A percentile compares a stretch with the other conserved stretches of the same genome.
Conservation (phyloP, 805 yeast species). For the Wickerhamomyces sydowiorum region DNA sequence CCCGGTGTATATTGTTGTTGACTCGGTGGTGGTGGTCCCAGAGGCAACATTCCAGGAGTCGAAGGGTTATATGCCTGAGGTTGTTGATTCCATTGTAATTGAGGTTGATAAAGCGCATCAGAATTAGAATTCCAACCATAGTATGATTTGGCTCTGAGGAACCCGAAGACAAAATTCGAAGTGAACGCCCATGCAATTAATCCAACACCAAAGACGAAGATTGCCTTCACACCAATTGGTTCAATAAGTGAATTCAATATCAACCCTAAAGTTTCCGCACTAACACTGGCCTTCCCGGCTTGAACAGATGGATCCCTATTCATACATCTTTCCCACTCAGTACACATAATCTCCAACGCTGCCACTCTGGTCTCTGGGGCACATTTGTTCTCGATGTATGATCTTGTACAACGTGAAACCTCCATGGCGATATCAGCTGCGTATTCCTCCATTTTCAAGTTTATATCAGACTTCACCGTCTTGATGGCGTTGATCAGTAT, state of each 20-base stretch:
- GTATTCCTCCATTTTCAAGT: conserved; percentile 42
- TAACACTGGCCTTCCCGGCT: conserved; percentile 48
- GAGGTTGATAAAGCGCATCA: conserved; percentile 3
- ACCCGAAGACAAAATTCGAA: conserved; percentile 63
- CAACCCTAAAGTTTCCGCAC: conserved; percentile 59
- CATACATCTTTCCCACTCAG: conserved; percentile 64
- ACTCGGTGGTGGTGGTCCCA: background rate
- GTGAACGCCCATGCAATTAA: conserved; percentile 44
- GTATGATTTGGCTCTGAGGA: conserved; percentile 46
- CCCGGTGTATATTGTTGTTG: background rate
- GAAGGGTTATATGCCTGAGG: background rate
- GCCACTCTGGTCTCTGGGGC: conserved; percentile 50
- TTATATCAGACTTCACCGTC: conserved; percentile 51
- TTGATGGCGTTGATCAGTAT: conserved; percentile 37
- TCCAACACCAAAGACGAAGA: conserved; percentile 35
- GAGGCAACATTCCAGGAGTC: background rate
- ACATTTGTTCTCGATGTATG: conserved; percentile 53
- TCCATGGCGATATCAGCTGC: conserved; percentile 41
- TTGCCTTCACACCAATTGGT: conserved; percentile 59
- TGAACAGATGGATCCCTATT: conserved; percentile 38
- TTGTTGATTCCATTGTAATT: conserved; percentile 3
- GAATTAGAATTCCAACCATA: conserved; percentile 26
- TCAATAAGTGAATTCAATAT: conserved; percentile 59
- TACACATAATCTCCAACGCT: conserved; percentile 51
- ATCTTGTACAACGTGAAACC: conserved; percentile 45